These are phyloP conservation scores for Mentha longifolia DNA, from an alignment of 257 asterid species.

Conservation along the genomic window DNA sequence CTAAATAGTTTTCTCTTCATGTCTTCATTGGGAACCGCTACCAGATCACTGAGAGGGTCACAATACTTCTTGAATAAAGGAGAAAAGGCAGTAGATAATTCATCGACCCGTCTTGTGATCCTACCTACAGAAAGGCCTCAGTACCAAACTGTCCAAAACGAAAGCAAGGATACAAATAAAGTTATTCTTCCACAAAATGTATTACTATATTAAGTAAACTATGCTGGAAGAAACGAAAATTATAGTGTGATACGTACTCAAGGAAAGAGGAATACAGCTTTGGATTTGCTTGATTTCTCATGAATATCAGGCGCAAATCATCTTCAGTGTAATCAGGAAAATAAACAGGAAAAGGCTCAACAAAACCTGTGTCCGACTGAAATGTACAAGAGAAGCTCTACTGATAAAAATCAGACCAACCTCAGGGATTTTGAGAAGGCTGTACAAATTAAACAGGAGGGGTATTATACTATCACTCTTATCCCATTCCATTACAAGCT, in stretches of 20 bases:
- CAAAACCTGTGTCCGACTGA: constrained; percentile 73
- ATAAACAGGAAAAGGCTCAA: constrained; percentile 72
- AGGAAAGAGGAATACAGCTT: constrained; percentile 84
- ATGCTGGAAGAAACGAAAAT: constrained; percentile 23
- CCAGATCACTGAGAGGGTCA: constrained; percentile 73
- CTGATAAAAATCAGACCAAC: constrained; percentile 85
- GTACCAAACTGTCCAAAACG: constrained; percentile 64
- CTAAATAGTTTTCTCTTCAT: constrained; percentile 62
- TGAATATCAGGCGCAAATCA: constrained; percentile 72
- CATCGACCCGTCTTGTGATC: constrained; percentile 85
- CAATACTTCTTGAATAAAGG: constrained; percentile 82
- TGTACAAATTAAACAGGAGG: constrained; percentile 70
- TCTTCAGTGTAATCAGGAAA: constrained; percentile 87
- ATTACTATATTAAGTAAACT: constrained; percentile 11
- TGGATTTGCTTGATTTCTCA: constrained; percentile 62
- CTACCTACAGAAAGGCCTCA: constrained; percentile 80
- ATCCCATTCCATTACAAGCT: constrained; percentile 80
- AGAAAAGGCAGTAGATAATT: constrained; percentile 64
- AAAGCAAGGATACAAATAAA: constrained; percentile 27
- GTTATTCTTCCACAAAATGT: constrained; percentile 11
- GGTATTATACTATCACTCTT: constrained; percentile 59
- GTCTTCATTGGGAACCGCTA: constrained; percentile 58
- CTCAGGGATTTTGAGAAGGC: constrained; percentile 75
- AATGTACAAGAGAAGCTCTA: constrained; percentile 70
- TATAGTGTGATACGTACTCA: constrained; percentile 56